phyloP scores from a whole-genome alignment of 208 protist species.

The Acanthamoeba sp. region DNA sequence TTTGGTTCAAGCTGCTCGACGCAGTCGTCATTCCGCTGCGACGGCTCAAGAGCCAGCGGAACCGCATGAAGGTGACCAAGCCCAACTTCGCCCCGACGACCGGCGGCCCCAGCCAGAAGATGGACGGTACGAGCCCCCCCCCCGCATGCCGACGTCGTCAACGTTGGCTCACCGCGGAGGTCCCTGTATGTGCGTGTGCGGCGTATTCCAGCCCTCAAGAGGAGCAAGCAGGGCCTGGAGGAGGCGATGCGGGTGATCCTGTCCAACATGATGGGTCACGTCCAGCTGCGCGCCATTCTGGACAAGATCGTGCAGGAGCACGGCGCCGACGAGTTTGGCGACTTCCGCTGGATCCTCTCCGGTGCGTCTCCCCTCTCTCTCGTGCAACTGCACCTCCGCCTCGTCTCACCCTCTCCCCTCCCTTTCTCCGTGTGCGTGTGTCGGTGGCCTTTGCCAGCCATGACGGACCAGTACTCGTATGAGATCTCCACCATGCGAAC shows the following conservation, averaged over 20 bases:
- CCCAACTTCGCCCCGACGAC: not conserved
- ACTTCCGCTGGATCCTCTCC: constrained; percentile 68
- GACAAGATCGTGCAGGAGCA: constrained; percentile 66
- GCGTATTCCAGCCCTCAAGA: constrained; percentile 3
- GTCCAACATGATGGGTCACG: constrained; percentile 66
- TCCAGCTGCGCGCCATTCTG: constrained; percentile 58
- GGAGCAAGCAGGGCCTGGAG: constrained; percentile 32
- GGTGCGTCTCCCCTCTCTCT: not conserved
- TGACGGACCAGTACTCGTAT: constrained; percentile 63
- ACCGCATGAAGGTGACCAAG: constrained; percentile 25
- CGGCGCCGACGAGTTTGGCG: constrained; percentile 71
- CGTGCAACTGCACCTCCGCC: not conserved
- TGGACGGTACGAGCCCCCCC: constrained; percentile 52
- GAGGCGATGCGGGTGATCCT: constrained; percentile 16
- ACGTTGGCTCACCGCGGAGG: no score
- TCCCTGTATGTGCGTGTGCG: not conserved
- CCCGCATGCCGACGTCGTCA: no score
- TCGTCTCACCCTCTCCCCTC: no score
- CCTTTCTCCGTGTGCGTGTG: no score
- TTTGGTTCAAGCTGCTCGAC: constrained; percentile 68
- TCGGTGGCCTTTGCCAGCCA: no score
- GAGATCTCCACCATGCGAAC: constrained; percentile 52
- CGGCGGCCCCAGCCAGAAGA: not conserved
- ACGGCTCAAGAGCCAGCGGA: constrained; percentile 19
- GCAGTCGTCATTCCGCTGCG: constrained; percentile 64